Base-by-base conservation (phyloP, 129 eudicot genomes). In the Glebionis coronaria region DNA sequence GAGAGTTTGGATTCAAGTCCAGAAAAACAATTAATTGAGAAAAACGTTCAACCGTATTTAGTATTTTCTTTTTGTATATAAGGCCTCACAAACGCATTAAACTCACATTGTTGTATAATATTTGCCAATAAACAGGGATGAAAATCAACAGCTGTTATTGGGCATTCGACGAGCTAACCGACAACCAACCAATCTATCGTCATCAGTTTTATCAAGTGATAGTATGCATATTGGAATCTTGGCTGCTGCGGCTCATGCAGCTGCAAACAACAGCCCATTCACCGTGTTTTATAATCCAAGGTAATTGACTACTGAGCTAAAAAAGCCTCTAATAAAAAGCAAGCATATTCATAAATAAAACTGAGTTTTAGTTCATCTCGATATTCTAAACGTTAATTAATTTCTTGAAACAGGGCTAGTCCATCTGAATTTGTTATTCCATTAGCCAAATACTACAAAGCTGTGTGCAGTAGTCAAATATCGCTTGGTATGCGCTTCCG, bases 231-330 rank as follows among this genome's bases (percentile, higher is more conserved):
- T 94, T 9, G 99, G 99, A 14, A 78, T 94, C 27, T 80, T 94
- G 58, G 99, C 99, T 4, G 99, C 99, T 5, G 99, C 99, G 20
- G 99, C 99, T 31, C 99, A 94, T 79, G 99, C 99, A 28, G 95
- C 97, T 64, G 88, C 93, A 35, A 94, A 84, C 76, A 94, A 84
- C 67, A 94, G 99, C 80, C 95, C 90, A 9, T 94, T 94, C 80
- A 89, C 97, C 0, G 86, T 89, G 21, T 94, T 94, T 47, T 89
- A 84, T 68, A 94, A 94, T 78, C 99, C 99, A 46, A 86, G 99
- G 99, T 92, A 44, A 38, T 9, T n/a, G 2, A 57, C 38, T 28
- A 12, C 18, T 13, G 4, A 35, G 11, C 14, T n/a, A 1, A 2
- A 61, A 35, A 14, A 10, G 42, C 7, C 9, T 35, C 7, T 35